Base-by-base conservation (phyloP, 2,329 filamentous ascomycete species). In the Cadophora gregata region DNA sequence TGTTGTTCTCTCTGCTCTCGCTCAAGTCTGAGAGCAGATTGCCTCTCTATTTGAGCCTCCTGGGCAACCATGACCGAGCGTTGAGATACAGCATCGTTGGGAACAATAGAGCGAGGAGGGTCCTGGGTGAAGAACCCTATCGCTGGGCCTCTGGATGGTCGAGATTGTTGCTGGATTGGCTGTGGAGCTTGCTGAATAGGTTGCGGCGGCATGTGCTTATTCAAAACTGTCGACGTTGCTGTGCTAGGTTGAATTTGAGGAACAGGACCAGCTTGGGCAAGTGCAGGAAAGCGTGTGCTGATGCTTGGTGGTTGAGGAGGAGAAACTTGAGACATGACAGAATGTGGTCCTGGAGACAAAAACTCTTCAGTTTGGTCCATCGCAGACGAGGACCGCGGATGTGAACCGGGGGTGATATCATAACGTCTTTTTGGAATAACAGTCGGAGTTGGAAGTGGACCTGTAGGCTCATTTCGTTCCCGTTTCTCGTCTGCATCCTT, bases 401-500 rank as follows among this genome's bases (percentile, higher is more conserved):
- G 74, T 24, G 77, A 70, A 8, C 77, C 74, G 5, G 77, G 74
- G 64, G 76, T 81, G 72, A 76, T 80, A 78, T 85, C 87, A 75
- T 83, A 84, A 59, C 82, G 80, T 74, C 81, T 81, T 70, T 86
- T 84, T 25, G 84, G 82, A 38, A 79, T 79, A 21, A 82, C 80
- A 7, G 83, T 83, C 27, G 86, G 86, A n/a, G 81, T 80, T 8
- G 89, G 88, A 42, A 88, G 85, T 25, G 85, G 82, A 0, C 87
- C 88, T 62, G 84, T 80, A 72, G 84, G 84, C 77, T 90, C 88
- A 55, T 87, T 86, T 62, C 84, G 79, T 9, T 75, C 70, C 62
- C 81, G 81, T 77, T 86, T 88, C 29, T 78, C 80, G 69, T 91
- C 87, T 19, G 89, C 87, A 55, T 89, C 86, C 60, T 80, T 80